Evolutionary conservation across 306 rosid genomes (phyloP).

Genomic region (Rosa lucieae): DNA sequence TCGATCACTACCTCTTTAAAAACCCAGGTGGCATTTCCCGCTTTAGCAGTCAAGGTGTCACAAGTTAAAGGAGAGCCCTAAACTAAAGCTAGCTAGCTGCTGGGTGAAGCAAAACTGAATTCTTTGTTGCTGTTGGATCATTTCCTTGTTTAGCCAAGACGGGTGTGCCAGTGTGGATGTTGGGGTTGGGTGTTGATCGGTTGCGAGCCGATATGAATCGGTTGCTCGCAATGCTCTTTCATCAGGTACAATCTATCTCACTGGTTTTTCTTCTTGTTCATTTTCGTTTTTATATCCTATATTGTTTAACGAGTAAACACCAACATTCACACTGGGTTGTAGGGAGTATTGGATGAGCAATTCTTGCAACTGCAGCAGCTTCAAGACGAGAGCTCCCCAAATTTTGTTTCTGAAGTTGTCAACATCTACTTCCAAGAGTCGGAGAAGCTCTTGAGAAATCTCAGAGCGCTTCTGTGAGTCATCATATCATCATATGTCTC

Average conservation of each 20-base stretch:
- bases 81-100: conserved; percentile 2
- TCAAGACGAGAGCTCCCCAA: conserved; percentile 87
- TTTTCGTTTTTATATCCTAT: neutral
- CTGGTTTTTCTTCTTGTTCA: neutral
- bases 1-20: conserved; percentile 20
- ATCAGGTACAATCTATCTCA: conserved; percentile 49
- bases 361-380: conserved; percentile 95
- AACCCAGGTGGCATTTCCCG: conserved; percentile 36
- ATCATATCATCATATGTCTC: neutral
- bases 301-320: neutral
- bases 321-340: neutral
- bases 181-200: conserved; percentile 81
- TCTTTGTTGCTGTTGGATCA: neutral
- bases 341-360: conserved; percentile 95
- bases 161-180: conserved; percentile 99
- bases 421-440: conserved; percentile 92
- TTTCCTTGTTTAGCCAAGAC: conserved; percentile 57
- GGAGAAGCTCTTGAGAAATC: conserved; percentile 78
- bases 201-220: conserved; percentile 98
- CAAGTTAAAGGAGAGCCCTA: conserved; percentile 17
- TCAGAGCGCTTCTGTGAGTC: conserved; percentile 66
- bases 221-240: conserved; percentile 87
- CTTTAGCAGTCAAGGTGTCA: conserved; percentile 15
- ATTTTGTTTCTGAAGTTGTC: conserved; percentile 88
- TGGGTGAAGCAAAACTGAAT: neutral